phyloP scores from a whole-genome alignment of 495 filamentous ascomycete genomes.

The Sphaerosporella brunnea region DNA sequence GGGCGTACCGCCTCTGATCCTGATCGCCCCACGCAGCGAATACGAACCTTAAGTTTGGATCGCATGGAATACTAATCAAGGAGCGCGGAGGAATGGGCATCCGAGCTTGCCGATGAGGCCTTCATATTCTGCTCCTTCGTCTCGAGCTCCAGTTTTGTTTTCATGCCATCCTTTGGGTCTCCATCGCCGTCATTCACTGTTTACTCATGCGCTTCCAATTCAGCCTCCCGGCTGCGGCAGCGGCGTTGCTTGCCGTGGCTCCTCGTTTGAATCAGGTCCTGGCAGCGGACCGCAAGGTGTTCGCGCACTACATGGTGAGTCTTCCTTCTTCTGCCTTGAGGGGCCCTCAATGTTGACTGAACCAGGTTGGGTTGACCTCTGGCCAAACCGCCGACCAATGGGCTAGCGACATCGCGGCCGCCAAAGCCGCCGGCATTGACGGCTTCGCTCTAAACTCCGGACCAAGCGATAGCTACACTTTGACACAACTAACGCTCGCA shows the following conservation, averaged over 20 bases:
- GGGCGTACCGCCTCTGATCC: too few relatives aligned
- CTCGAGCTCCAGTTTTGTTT: too few relatives aligned
- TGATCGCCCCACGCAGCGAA: too few relatives aligned
- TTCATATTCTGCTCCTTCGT: too few relatives aligned
- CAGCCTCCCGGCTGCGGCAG: background rate
- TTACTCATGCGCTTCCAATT: background rate
- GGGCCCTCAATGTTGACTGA: background rate
- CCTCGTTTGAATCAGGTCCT: background rate
- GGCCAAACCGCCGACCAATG: conserved; percentile 35
- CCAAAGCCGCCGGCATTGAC: conserved; percentile 47
- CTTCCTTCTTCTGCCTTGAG: background rate
- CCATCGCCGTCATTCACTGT: background rate
- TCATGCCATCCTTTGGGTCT: too few relatives aligned
- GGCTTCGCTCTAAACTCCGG: conserved; percentile 57
- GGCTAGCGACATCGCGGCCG: conserved; percentile 41
- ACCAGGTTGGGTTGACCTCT: conserved; percentile 29
- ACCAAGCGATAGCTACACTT: conserved; percentile 34
- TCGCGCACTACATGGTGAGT: conserved; percentile 37
- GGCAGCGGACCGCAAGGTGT: conserved; percentile 20
- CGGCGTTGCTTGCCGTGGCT: background rate
- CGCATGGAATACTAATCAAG: too few relatives aligned
- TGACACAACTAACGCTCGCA: conserved; percentile 34
- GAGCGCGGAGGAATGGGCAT: too few relatives aligned
- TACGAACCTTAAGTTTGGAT: too few relatives aligned
- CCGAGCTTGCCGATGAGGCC: too few relatives aligned